Base-by-base conservation (phyloP, 2,329 filamentous ascomycete genomes). In the Rhinocladiella similis region DNA sequence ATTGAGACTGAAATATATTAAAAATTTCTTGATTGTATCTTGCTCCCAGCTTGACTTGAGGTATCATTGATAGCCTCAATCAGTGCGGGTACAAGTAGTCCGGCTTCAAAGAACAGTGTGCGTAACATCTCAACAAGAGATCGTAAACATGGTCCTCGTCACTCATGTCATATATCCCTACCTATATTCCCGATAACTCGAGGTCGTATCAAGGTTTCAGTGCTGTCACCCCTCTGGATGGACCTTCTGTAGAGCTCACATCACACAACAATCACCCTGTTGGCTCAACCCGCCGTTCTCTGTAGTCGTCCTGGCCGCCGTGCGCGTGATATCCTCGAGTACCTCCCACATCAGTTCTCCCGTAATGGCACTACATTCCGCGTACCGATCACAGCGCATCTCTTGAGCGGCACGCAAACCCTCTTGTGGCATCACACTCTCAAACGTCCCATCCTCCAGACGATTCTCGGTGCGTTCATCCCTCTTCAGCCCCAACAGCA, bases 341-440 rank as follows among this genome's bases (percentile, higher is more conserved):
- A 83, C 81, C 68, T 86, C 79, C 29, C 73, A 72, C 61, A 84
- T 80, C 38, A 86, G 70, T 69, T 85, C 80, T 2, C 83, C 83
- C 5, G 83, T 86, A 38, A 81, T 36, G 39, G 83, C 83, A 59
- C 81, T 84, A 62, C 83, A 86, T 66, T 86, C 83, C 3, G 82
- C 83, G 69, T 86, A 86, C 35, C 77, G 73, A 72, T 86, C 83
- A 67, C 80, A 83, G 20, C 82, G 73, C 71, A 86, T 79, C 63
- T 83, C 79, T 63, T 84, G 82, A 14, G 83, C 83, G 5, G 82
- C 83, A 69, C 66, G 79, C 73, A 79, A 83, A 71, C 61, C 82
- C 77, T 76, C 63, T 67, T 72, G 63, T 70, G 45, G 68, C 70
- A 35, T 71, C 66, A 61, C 64, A 54, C 70, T 72, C 18, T 67